Evolutionary conservation across 1,284 basidiomycete genomes (phyloP).

Genomic region (Schizophyllum amplum): DNA sequence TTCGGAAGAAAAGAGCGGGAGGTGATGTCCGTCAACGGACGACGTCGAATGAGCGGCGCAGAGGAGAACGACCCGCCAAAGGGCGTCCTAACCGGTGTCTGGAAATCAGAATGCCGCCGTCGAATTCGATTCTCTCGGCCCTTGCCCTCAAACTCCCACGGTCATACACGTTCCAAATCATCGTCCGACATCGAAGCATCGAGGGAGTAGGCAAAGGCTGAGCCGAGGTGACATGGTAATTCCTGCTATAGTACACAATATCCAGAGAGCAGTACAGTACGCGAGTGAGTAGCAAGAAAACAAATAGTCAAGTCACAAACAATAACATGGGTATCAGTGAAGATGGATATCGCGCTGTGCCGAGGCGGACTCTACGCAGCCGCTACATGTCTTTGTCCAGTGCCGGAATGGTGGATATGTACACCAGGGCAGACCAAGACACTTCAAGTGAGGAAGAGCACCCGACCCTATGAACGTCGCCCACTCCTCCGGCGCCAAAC

Average conservation of each 20-base stretch:
- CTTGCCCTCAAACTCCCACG: not conserved
- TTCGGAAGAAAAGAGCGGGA: slow-evolving; percentile 8
- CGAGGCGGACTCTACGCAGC: slow-evolving; percentile 24
- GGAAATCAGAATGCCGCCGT: not conserved
- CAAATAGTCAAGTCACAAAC: not conserved
- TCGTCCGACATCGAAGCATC: no score
- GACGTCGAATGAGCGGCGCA: slow-evolving; percentile 8
- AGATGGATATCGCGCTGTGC: slow-evolving; percentile 16
- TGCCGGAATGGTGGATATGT: slow-evolving; percentile 33
- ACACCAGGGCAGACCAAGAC: slow-evolving; percentile 28
- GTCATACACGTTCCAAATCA: no score
- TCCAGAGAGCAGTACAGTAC: not conserved
- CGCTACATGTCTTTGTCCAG: slow-evolving; percentile 23
- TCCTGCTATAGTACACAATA: not conserved
- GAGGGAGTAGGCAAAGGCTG: not conserved
- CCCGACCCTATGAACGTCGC: slow-evolving; percentile 28
- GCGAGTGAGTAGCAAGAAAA: not conserved
- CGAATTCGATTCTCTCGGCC: not conserved
- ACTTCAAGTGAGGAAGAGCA: slow-evolving; percentile 24
- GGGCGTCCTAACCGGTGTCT: not conserved
- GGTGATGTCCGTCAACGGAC: slow-evolving; percentile 8
- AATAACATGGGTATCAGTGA: slow-evolving; percentile 2
- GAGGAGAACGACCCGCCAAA: slow-evolving; percentile 4
- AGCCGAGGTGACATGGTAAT: not conserved
- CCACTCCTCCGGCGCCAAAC: slow-evolving; percentile 32